Evolutionary conservation across 2,329 filamentous ascomycete genomes (phyloP).

Genomic region (Colletotrichum echinochloae): DNA sequence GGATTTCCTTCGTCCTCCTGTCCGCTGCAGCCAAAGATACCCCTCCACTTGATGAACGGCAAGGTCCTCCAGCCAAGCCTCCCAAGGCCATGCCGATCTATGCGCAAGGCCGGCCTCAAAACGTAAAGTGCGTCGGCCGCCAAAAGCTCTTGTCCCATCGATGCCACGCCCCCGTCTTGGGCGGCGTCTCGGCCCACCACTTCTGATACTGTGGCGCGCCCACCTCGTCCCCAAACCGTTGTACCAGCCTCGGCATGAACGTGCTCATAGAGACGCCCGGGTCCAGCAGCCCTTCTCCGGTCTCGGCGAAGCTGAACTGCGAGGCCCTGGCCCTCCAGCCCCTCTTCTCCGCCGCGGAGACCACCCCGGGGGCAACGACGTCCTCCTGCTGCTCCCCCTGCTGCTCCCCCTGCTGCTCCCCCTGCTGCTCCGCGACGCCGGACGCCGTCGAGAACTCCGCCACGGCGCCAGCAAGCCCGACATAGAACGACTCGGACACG

Average conservation of each 20-base stretch:
- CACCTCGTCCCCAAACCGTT: constrained; percentile 32
- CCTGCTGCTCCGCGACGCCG: constrained; percentile 9
- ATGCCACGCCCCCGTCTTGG: constrained; percentile 33
- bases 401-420: neutral
- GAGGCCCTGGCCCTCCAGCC: constrained; percentile 31
- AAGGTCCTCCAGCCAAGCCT: neutral
- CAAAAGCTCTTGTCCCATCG: constrained; percentile 37
- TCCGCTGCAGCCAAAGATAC: neutral
- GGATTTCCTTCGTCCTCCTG: neutral
- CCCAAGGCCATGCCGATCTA: neutral
- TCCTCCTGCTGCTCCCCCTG: neutral
- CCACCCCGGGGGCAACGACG: constrained; percentile 2
- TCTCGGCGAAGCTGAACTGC: constrained; percentile 45
- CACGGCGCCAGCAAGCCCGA: constrained; percentile 61
- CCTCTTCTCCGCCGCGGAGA: constrained; percentile 31
- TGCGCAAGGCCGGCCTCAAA: neutral
- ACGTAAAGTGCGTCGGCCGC: constrained; percentile 37
- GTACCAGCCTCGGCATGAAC: constrained; percentile 38
- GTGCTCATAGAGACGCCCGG: constrained; percentile 38
- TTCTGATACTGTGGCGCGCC: constrained; percentile 24
- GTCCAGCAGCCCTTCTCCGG: constrained; percentile 44
- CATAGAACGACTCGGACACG: constrained; percentile 61
- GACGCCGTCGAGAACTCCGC: constrained; percentile 52
- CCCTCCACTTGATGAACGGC: neutral
- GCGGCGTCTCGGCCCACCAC: constrained; percentile 25